Percentiles rank a stretch among this genome's conserved stretches.
Evolutionary conservation across 768 basidiomycete genomes (phyloP).

Genomic region (Russula foetens): DNA sequence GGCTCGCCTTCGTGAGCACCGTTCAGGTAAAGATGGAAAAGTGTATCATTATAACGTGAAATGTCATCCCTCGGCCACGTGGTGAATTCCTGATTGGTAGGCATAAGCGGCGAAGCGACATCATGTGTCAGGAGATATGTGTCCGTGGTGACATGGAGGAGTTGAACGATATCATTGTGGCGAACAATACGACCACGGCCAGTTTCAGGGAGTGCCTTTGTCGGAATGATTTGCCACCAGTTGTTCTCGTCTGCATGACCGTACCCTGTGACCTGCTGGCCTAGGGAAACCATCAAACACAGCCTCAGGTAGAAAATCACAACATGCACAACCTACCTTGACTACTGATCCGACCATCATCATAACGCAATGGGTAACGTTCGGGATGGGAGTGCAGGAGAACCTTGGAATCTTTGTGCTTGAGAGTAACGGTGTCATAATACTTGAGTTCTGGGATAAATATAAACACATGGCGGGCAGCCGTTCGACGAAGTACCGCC

Average conservation of each 20-base stretch:
- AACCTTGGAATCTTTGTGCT: conserved; percentile 89
- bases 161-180: conserved; percentile 80
- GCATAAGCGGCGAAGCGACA: conserved; percentile 93
- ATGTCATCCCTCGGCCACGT: conserved; percentile 80
- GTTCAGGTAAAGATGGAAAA: conserved; percentile 70
- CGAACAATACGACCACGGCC: conserved; percentile 90
- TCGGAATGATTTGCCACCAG: conserved; percentile 91
- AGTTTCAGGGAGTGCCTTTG: conserved; percentile 88
- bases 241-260: conserved; percentile 93
- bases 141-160: conserved; percentile 82
- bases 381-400: conserved; percentile 92
- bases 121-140: conserved; percentile 88
- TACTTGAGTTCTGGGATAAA: conserved; percentile 75
- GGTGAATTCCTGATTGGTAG: conserved; percentile 98
- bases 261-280: conserved; percentile 95
- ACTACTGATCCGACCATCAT: conserved; percentile 90
- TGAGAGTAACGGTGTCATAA: conserved; percentile 78
- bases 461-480: not conserved
- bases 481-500: conserved; percentile 18
- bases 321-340: conserved; percentile 47
- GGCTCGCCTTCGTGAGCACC: conserved; percentile 72
- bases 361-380: conserved; percentile 86
- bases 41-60: conserved; percentile 76
- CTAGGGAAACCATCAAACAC: conserved; percentile 30
- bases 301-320: not conserved